Conservation (phyloP, 75 land plant species). For the Sequoia sempervirens region DNA sequence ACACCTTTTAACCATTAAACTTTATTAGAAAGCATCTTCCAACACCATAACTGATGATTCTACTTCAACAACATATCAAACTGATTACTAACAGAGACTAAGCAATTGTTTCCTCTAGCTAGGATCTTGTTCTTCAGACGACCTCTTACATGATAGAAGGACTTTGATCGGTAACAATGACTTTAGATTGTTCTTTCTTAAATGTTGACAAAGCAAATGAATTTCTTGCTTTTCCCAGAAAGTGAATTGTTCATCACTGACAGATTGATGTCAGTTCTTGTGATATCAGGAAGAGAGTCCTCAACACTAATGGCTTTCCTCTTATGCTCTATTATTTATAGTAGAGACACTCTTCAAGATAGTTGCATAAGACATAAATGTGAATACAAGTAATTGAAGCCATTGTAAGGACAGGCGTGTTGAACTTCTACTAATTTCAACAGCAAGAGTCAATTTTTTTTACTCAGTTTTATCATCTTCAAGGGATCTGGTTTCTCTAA, state of each 20-base stretch:
- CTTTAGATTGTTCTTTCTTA: slow-evolving; percentile 7
- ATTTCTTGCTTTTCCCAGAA: not conserved
- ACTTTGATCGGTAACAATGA: slow-evolving; percentile 7
- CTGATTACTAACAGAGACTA: not conserved
- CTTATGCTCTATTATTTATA: slow-evolving; percentile 4
- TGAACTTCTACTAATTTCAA: slow-evolving; percentile 71
- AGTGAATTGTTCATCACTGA: not conserved
- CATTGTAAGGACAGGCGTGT: slow-evolving; percentile 51
- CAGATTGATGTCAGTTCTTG: not conserved
- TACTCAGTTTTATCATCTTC: slow-evolving; percentile 33
- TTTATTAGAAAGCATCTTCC: slow-evolving; percentile 7
- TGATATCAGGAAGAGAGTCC: not conserved
- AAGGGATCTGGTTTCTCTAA: slow-evolving; percentile 47
- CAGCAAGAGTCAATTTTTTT: slow-evolving; percentile 35
- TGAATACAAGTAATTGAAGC: slow-evolving; percentile 62
- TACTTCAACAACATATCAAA: not conserved
- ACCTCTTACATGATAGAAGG: slow-evolving; percentile 4
- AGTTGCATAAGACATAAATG: slow-evolving; percentile 41
- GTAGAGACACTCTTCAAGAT: slow-evolving; percentile 41
- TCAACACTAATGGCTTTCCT: not conserved
- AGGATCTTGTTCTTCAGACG: slow-evolving; percentile 1
- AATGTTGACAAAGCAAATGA: not conserved
- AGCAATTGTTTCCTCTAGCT: not conserved
- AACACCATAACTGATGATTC: slow-evolving; percentile 2
- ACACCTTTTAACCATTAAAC: slow-evolving; percentile 3